Conservation (phyloP, 169 alveolate genomes). For the Plasmodium falciparum region DNA sequence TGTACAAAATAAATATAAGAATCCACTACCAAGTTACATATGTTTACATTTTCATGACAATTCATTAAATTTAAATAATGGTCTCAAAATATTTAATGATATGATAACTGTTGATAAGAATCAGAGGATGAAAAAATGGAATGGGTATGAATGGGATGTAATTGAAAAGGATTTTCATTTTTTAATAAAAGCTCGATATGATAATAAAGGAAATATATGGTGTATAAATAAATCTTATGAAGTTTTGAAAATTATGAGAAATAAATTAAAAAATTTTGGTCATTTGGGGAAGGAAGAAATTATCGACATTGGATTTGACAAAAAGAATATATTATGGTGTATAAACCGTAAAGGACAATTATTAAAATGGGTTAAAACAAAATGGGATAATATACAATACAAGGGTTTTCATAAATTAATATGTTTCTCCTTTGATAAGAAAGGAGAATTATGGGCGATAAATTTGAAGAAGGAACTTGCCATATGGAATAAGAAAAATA, state of each 20-base stretch:
- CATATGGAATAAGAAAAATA: slow-evolving; percentile 46
- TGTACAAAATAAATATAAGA: not conserved
- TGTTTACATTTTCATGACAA: slow-evolving; percentile 34
- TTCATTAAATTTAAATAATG: slow-evolving; percentile 40
- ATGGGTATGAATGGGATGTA: slow-evolving; percentile 75
- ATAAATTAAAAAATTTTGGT: slow-evolving; percentile 39
- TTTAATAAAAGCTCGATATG: slow-evolving; percentile 70
- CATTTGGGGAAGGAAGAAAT: slow-evolving; percentile 61
- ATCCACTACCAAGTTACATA: slow-evolving; percentile 4
- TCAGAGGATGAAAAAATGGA: slow-evolving; percentile 45
- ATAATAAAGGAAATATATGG: slow-evolving; percentile 71
- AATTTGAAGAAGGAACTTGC: slow-evolving; percentile 63
- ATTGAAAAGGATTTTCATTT: slow-evolving; percentile 30
- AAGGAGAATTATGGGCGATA: slow-evolving; percentile 74
- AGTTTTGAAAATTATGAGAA: slow-evolving; percentile 30
- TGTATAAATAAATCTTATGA: slow-evolving; percentile 39
- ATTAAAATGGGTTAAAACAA: slow-evolving; percentile 60
- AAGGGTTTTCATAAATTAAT: slow-evolving; percentile 60
- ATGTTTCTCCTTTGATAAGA: slow-evolving; percentile 60
- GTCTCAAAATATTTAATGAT: slow-evolving; percentile 45
- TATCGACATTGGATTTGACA: slow-evolving; percentile 69
- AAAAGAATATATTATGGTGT: slow-evolving; percentile 72
- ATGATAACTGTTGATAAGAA: slow-evolving; percentile 55
- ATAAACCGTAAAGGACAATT: slow-evolving; percentile 72
- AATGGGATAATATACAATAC: slow-evolving; percentile 53